Conservation (phyloP, 2,329 filamentous ascomycete species). For the Exophiala spinifera region DNA sequence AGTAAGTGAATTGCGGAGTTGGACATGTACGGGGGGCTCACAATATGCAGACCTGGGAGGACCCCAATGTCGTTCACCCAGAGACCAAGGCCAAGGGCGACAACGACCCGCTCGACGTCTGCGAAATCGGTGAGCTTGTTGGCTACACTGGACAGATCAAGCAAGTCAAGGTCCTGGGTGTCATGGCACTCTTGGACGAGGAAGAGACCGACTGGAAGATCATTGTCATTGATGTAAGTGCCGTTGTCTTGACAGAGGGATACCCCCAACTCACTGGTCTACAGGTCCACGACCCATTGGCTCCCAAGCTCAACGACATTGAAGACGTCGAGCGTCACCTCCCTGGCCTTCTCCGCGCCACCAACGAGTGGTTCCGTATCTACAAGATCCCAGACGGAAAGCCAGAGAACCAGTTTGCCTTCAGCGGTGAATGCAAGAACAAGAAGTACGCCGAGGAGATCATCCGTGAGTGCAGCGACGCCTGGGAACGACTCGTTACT, state of each 20-base stretch:
- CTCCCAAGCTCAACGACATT: slow-evolving; percentile 93
- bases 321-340: slow-evolving; percentile 99
- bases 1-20: slow-evolving; percentile 53
- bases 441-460: slow-evolving; percentile 98
- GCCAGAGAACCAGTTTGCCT: slow-evolving; percentile 99
- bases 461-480: slow-evolving; percentile 91
- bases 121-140: slow-evolving; percentile 98
- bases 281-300: slow-evolving; percentile 77
- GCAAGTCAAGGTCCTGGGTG: slow-evolving; percentile 99
- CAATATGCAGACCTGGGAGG: slow-evolving; percentile 83
- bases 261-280: neutral
- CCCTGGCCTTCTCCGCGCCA: slow-evolving; percentile 91
- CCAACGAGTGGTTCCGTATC: slow-evolving; percentile 99
- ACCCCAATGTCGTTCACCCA: slow-evolving; percentile 91
- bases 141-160: slow-evolving; percentile 95
- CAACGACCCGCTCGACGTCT: slow-evolving; percentile 98
- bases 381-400: slow-evolving; percentile 99
- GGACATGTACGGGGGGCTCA: slow-evolving; percentile 2
- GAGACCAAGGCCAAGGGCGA: slow-evolving; percentile 99
- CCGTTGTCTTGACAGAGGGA: no score
- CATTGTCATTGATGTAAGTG: slow-evolving; percentile 80
- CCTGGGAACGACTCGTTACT: slow-evolving; percentile 93
- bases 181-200: slow-evolving; percentile 98
- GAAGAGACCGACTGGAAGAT: slow-evolving; percentile 99
- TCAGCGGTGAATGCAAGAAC: slow-evolving; percentile 99